Evolutionary conservation across 2,329 filamentous ascomycete genomes (phyloP).

Genomic region (Aureobasidium subglaciale): DNA sequence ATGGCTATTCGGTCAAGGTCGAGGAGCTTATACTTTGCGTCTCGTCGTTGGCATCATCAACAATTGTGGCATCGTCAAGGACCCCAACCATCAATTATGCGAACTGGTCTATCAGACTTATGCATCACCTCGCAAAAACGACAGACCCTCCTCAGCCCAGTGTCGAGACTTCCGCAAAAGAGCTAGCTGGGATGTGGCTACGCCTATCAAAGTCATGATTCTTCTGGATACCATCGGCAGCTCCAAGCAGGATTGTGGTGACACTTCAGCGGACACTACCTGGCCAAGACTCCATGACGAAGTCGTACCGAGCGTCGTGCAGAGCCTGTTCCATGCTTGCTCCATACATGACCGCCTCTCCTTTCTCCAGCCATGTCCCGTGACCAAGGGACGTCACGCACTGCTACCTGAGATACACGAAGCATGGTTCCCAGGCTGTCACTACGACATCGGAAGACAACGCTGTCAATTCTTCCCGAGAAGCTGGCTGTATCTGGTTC

Average conservation of each 20-base stretch:
- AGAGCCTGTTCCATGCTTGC: conserved; percentile 28
- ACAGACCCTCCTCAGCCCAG: conserved; percentile 24
- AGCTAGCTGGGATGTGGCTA: conserved; percentile 25
- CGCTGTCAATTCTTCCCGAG: conserved; percentile 30
- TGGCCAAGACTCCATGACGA: conserved; percentile 31
- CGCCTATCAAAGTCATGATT: conserved; percentile 28
- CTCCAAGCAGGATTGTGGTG: conserved; percentile 17
- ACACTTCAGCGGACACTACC: conserved; percentile 24
- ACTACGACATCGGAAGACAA: conserved; percentile 31
- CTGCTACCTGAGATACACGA: conserved; percentile 21
- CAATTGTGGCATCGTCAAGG: conserved; percentile 23
- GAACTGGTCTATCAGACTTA: conserved; percentile 29
- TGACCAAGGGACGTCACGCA: conserved; percentile 15
- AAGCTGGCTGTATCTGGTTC: conserved; percentile 23
- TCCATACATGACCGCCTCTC: conserved; percentile 30
- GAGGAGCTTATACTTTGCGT: conserved; percentile 35
- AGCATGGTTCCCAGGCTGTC: conserved; percentile 31
- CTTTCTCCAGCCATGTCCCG: conserved; percentile 28
- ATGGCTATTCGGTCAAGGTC: conserved; percentile 36
- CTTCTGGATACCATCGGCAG: conserved; percentile 30
- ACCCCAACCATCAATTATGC: conserved; percentile 19
- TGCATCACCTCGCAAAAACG: conserved; percentile 23
- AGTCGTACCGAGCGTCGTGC: conserved; percentile 25
- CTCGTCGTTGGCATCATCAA: conserved; percentile 35
- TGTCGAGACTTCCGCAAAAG: conserved; percentile 20